Evolutionary conservation across 345 rosid species (phyloP).

Genomic region (Iberis pinnata): DNA sequence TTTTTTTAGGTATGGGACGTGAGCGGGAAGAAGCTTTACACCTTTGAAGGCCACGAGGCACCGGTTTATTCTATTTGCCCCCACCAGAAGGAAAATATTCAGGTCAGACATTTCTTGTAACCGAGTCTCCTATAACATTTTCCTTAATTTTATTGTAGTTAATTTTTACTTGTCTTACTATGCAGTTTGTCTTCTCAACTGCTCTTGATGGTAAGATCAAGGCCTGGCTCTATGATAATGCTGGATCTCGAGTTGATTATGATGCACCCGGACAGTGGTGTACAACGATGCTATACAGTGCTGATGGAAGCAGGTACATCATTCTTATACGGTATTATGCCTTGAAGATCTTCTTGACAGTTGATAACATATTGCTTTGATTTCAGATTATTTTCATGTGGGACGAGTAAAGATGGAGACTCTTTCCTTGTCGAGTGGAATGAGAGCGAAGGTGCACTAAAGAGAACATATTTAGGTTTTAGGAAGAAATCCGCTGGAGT

Average conservation of each 20-base stretch:
- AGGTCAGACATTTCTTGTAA: conserved; percentile 24
- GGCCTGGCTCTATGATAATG: conserved; percentile 80
- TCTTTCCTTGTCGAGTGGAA: conserved; percentile 76
- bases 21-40: conserved; percentile 42
- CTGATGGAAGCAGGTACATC: conserved; percentile 76
- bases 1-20: conserved; percentile 56
- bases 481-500: conserved; percentile 55
- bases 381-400: conserved; percentile 65
- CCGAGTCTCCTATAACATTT: not conserved
- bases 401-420: conserved; percentile 78
- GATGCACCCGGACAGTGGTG: conserved; percentile 89
- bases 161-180: not conserved
- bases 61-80: conserved; percentile 69
- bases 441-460: conserved; percentile 68
- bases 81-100: conserved; percentile 47
- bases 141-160: not conserved
- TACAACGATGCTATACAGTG: conserved; percentile 78
- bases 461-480: conserved; percentile 57
- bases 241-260: conserved; percentile 80
- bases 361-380: conserved; percentile 4
- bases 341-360: too few relatives aligned
- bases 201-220: conserved; percentile 85
- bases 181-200: conserved; percentile 87
- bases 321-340: not conserved
- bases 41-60: conserved; percentile 73